Evolutionary conservation across 129 eudicot genomes (phyloP).

Genomic region (Escallonia herrerae): DNA sequence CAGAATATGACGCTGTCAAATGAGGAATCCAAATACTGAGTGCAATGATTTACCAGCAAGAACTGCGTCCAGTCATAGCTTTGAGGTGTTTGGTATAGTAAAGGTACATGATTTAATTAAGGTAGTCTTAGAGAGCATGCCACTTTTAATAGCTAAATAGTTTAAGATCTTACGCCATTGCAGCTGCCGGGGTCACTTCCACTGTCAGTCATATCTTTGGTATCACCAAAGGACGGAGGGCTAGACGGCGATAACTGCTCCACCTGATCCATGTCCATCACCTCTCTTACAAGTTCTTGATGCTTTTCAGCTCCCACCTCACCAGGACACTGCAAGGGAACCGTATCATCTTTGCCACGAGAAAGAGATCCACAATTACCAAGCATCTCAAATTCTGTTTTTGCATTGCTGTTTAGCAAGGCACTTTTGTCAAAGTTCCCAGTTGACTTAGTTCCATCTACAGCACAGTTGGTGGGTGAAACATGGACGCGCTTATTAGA

Average conservation of each 20-base stretch:
- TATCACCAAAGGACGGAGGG: slow-evolving; percentile 40
- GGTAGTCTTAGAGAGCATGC: no score
- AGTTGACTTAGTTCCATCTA: not conserved
- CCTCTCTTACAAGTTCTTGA: slow-evolving; percentile 7
- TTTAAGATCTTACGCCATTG: slow-evolving; percentile 26
- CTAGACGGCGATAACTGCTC: slow-evolving; percentile 35
- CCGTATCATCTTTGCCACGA: not conserved
- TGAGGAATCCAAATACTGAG: no score
- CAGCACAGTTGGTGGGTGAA: slow-evolving; percentile 9
- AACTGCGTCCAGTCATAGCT: no score
- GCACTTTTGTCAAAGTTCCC: slow-evolving; percentile 9
- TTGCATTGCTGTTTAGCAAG: slow-evolving; percentile 11
- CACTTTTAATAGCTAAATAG: not conserved
- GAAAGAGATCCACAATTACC: not conserved
- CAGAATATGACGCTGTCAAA: no score
- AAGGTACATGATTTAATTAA: no score
- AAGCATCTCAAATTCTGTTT: slow-evolving; percentile 9
- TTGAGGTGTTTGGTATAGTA: no score
- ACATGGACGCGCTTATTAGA: not conserved
- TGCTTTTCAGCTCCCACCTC: slow-evolving; percentile 11
- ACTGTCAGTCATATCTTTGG: slow-evolving; percentile 28
- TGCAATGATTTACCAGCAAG: no score
- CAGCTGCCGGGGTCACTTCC: slow-evolving; percentile 34
- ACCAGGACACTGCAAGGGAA: not conserved
- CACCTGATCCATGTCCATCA: slow-evolving; percentile 29